Conservation (phyloP, 345 rosid genomes). For the Eucalyptus curtisii region DNA sequence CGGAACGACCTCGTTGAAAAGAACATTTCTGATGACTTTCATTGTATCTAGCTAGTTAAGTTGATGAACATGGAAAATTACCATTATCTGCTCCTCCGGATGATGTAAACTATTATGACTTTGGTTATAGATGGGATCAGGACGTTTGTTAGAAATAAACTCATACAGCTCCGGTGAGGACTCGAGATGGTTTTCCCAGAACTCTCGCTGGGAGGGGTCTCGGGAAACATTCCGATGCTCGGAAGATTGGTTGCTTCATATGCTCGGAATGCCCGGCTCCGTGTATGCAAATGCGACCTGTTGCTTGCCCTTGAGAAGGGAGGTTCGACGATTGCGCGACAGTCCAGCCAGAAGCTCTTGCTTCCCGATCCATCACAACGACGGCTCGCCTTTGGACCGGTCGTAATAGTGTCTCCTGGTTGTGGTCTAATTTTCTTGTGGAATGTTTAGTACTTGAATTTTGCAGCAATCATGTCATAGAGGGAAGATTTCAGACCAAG, state of each 20-base stretch:
- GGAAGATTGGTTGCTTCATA: too few species aligned
- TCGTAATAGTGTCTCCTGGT: not conserved
- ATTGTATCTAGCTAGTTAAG: not conserved
- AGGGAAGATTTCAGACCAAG: not conserved
- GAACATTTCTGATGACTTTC: too few species aligned
- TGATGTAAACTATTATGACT: not conserved
- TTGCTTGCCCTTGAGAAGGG: not conserved
- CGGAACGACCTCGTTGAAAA: not conserved
- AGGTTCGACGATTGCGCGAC: not conserved
- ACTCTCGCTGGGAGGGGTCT: too few species aligned
- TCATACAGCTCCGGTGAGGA: not conserved
- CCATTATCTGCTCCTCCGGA: not conserved
- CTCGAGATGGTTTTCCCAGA: too few species aligned
- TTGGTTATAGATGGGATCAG: fast-evolving
- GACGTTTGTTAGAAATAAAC: not conserved
- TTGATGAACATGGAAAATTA: too few species aligned
- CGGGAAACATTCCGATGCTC: too few species aligned
- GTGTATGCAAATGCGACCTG: not conserved
- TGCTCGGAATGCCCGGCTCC: not conserved
- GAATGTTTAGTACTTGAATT: not conserved
- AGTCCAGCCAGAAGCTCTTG: not conserved
- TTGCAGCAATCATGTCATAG: not conserved
- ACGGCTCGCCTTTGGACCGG: not conserved
- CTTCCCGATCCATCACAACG: not conserved
- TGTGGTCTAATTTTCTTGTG: not conserved